Evolutionary conservation across 257 asterid species (phyloP), one percentile per base, ranked within the genome.

Genomic region (Avicennia marina): DNA sequence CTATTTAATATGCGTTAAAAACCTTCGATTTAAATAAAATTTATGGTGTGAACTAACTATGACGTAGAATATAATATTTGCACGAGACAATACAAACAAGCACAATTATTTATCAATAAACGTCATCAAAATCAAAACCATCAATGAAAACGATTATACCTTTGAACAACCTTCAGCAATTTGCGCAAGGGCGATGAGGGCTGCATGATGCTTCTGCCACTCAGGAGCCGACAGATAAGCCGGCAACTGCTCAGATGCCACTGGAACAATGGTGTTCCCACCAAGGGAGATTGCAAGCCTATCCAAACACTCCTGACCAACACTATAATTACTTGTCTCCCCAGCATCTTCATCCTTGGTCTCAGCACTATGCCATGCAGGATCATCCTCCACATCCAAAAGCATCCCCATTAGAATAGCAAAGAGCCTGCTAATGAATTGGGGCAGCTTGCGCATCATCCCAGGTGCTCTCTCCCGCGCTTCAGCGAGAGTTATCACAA

Each of bases 401-500:
- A 93, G 76, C 96, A 93, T 81, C 63, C 64, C 81, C 99, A 93
- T 84, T 66, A 93, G 63, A 60, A 74, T 89, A 0, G 95, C 76
- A 64, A 93, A 93, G 24, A 93, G 64, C 71, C 93, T 70, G 69
- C 80, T 84, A 54, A 93, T 82, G 58, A 89, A 93, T 66, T 89
- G 99, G 0, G 99, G 97, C 82, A 93, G 50, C 77, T 93, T 93
- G 74, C 99, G 86, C 99, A 93, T 84, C 99, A 93, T 89, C 72
- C 99, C 99, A 0, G 99, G 99, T 2, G 99, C 96, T 64, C 97
- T 76, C 62, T 93, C 99, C 64, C 99, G 81, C 0, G 97, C 97
- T 69, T 93, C 99, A 0, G 99, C 95, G 54, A 93, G 59, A 6
- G 99, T 93, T 46, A 93, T 82, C n/a, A 93, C 97, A 46, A 93